Evolutionary conservation across 208 protist genomes (phyloP), one percentile per base, ranked within the genome.

Genomic region (Leishmania tropica): DNA sequence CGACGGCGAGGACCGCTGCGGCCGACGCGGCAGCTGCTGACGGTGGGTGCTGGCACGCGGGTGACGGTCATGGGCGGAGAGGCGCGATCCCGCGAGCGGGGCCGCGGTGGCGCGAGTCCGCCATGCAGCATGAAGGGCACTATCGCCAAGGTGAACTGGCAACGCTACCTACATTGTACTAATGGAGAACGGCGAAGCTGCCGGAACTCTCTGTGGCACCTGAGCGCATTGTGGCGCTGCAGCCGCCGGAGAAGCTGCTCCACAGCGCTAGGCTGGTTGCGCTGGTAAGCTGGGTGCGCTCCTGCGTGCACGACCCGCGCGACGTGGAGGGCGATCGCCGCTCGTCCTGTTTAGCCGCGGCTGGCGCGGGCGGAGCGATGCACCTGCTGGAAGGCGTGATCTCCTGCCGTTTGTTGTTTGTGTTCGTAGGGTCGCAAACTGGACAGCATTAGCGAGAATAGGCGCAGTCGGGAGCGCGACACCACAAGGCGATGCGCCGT

Each of bases 181-280:
- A 40, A 40, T 95, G 83, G 90, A 95, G 75, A 93, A 95, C 82
- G 91, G 89, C 78, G 87, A 88, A 65, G 89, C n/a, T n/a, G n/a
- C n/a, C 96, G 65, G 94, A 97, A 80, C 87, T 91, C 24, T 91
- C 91, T 28, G 92, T 97, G 31, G 79, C 90, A 71, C 90, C 88
- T 21, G 84, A 92, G 48, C 85, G 88, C 58, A 89, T 96, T 37
- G 78, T 90, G 24, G 76, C 88, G 19, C 83, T 84, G 7, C 84
- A 94, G 82, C 88, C 87, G 62, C 86, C 83, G 1, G 90, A 85
- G 60, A 93, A 94, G 78, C 19, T 87, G 11, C 75, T 89, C 40
- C 75, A 85, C 73, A 96, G 90, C 75, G 87, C 88, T 4, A 93
- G 93, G 80, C 92, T 94, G 70, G 81, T 92, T 28, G 89, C 90